These are phyloP conservation scores for Dactylellina leptospora DNA, from an alignment of 2,329 filamentous ascomycete genomes.

Conservation along the genomic window DNA sequence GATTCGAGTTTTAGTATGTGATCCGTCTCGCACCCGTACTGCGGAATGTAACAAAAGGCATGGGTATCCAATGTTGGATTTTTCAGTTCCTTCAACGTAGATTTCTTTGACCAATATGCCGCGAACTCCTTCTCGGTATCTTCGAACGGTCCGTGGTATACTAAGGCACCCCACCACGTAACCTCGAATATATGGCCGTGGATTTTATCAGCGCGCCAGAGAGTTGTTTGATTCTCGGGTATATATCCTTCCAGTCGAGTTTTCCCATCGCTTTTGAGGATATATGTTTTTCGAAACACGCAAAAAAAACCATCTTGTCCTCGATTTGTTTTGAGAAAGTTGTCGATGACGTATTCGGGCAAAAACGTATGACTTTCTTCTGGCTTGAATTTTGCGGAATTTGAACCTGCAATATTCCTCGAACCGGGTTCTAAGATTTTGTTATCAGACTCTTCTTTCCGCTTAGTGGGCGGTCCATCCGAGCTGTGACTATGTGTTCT, in stretches of 20 bases:
- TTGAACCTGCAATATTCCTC: no score
- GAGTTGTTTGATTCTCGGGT: conserved; percentile 1
- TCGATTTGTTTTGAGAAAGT: conserved; percentile 6
- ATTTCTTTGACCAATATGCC: conserved; percentile 4
- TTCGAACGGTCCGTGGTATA: conserved; percentile 24
- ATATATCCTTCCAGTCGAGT: conserved; percentile 5
- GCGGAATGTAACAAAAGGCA: neutral
- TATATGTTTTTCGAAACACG: conserved; percentile 22
- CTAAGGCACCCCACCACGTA: conserved; percentile 18
- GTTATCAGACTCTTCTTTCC: no score
- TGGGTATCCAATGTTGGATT: neutral
- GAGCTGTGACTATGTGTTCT: no score
- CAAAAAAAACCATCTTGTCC: conserved; percentile 22
- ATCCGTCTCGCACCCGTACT: no score
- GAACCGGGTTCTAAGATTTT: no score
- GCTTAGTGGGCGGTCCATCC: no score
- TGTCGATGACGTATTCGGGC: conserved; percentile 20
- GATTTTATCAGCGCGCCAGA: conserved; percentile 13
- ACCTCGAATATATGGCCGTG: conserved; percentile 21
- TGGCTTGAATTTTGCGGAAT: neutral
- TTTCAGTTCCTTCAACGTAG: neutral
- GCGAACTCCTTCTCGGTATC: conserved; percentile 14
- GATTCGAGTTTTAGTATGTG: no score
- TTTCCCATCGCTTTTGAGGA: conserved; percentile 15
- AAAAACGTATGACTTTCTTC: conserved; percentile 14